phyloP scores from a whole-genome alignment of 140 eudicot genomes.

The Anethum foeniculum region DNA sequence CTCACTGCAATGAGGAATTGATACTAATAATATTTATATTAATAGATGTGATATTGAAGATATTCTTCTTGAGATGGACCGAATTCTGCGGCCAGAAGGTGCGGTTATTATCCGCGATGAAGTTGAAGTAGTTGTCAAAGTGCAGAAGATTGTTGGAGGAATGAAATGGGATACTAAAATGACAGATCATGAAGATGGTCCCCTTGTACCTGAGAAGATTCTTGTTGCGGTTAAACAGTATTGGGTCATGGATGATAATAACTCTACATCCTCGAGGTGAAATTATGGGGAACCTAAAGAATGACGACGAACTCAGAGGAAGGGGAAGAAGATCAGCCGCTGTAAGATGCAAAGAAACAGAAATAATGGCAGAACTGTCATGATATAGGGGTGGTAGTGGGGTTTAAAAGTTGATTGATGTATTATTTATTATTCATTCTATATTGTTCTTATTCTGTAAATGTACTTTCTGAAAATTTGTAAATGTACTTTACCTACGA shows the following conservation, averaged over 20 bases:
- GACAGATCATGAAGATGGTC: conserved; percentile 78
- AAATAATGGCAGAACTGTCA: background rate
- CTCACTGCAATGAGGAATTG: background rate
- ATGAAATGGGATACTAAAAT: conserved; percentile 61
- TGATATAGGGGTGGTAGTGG: background rate
- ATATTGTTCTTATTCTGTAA: background rate
- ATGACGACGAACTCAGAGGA: background rate
- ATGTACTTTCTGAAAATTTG: background rate
- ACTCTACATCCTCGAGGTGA: conserved; percentile 35
- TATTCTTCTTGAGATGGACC: conserved; percentile 73
- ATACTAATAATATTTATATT: background rate
- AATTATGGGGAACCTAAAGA: background rate
- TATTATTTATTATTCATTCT: conserved; percentile 12
- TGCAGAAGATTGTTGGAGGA: conserved; percentile 49
- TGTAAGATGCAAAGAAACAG: background rate
- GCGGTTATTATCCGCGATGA: conserved; percentile 61
- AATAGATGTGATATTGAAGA: conserved; percentile 60
- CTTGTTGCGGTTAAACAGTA: conserved; percentile 65
- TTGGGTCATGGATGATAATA: conserved; percentile 44
- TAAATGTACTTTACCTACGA: background rate
- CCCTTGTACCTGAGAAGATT: conserved; percentile 59
- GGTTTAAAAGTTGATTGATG: conserved; percentile 2
- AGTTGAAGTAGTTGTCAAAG: conserved; percentile 60
- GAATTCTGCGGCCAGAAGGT: conserved; percentile 71
- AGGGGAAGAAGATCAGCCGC: background rate